Evolutionary conservation across 805 yeast species (phyloP), one percentile per base, ranked within the genome.

Genomic region (Yamadazyma insecticola): DNA sequence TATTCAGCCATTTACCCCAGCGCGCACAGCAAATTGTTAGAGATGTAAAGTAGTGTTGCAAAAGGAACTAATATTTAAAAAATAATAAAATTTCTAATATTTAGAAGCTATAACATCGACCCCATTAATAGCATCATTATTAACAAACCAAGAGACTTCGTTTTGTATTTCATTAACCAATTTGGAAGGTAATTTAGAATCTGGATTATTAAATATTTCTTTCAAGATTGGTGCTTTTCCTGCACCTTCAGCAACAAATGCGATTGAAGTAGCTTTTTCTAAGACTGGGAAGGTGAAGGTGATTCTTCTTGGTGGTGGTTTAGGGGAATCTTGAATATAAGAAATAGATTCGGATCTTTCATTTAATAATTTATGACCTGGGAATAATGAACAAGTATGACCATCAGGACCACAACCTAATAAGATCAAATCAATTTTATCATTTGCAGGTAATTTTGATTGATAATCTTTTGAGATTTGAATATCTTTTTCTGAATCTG

Each of bases 341-440:
- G 89, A 76, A 35, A 88, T 79, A 24, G 58, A 55, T 38, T 67
- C 61, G 7, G 53, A 29, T 16, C 60, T 54, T 51, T 81, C 90
- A 22, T 70, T 41, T 35, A 88, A 66, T 47, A 86, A 67, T 38
- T 56, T 47, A 55, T 87, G 96, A 22, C 81, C 88, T 9, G 96
- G 96, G 74, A 88, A 88, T 41, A 88, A 66, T 1, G 96, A 88
- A 62, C 95, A 85, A 4, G 96, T 88, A 57, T 88, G 97, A 22
- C 96, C 97, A 50, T 88, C 97, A 21, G 96, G 96, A 6, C 97
- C 97, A 55, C 92, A 83, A 14, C 97, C 97, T 41, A 88, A 68
- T 34, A 87, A 62, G 14, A 88, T 63, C 45, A 87, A 62, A 56
- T 88, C 95, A 17, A 79, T 49, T 37, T 56, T 50, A 14, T 45